Evolutionary conservation across 352 stramenopile genomes (phyloP).

Genomic region (Albugo laibachii): DNA sequence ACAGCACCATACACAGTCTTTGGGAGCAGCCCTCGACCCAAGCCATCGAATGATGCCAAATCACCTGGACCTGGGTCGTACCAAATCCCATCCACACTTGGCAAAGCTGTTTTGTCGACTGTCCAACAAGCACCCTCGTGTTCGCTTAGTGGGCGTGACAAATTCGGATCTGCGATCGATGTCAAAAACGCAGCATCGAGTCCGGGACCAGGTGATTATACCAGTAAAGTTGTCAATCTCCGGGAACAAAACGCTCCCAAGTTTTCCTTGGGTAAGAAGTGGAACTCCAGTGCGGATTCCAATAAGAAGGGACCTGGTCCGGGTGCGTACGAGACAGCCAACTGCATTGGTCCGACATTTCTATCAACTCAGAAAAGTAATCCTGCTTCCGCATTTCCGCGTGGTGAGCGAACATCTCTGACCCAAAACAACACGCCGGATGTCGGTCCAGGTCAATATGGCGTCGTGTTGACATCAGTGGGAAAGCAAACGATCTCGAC

Average conservation of each 20-base stretch:
- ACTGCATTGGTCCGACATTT: conserved; percentile 40
- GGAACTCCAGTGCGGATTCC: conserved; percentile 13
- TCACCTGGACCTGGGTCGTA: conserved; percentile 40
- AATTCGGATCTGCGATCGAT: conserved; percentile 51
- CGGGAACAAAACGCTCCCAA: conserved; percentile 34
- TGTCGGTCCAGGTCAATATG: conserved; percentile 51
- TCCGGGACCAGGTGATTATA: conserved; percentile 51
- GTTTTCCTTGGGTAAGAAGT: conserved; percentile 64
- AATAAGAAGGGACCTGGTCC: conserved; percentile 36
- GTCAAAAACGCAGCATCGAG: conserved; percentile 19
- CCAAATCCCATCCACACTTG: conserved; percentile 49
- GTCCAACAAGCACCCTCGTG: conserved; percentile 28
- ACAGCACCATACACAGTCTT: conserved; percentile 43
- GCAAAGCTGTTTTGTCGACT: conserved; percentile 44
- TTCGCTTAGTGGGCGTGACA: conserved; percentile 55
- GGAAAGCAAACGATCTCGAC: conserved; percentile 50
- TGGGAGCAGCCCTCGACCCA: conserved; percentile 32
- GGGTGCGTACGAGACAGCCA: conserved; percentile 30
- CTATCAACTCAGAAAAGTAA: conserved; percentile 52
- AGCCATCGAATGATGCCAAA: conserved; percentile 21
- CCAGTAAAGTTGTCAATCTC: conserved; percentile 33
- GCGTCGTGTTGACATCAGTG: conserved; percentile 36
- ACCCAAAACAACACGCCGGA: conserved; percentile 19
- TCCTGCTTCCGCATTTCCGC: conserved; percentile 32
- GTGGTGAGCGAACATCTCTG: conserved; percentile 50